These are phyloP conservation scores for Aegilops bicornis DNA, from an alignment of 176 grass and related monocot species.

Conservation along the genomic window DNA sequence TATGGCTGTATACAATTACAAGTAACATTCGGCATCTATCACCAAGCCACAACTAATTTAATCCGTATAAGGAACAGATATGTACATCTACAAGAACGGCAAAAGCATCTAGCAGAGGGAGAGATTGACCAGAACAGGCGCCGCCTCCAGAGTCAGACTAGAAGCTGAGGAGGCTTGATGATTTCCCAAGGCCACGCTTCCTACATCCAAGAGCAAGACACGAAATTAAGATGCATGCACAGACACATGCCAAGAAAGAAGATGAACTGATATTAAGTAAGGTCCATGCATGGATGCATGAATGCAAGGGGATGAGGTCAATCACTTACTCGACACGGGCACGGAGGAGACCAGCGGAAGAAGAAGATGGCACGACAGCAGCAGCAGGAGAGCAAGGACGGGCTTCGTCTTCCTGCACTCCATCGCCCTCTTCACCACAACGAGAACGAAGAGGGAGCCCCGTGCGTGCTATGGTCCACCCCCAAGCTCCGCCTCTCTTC, in stretches of 20 bases:
- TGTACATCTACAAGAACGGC: background rate
- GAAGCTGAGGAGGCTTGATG: background rate
- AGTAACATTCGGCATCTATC: background rate
- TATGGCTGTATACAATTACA: no score
- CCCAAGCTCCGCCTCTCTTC: background rate
- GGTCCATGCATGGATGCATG: background rate
- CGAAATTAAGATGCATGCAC: no score
- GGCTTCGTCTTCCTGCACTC: conserved; percentile 13
- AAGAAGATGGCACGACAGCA: conserved; percentile 44
- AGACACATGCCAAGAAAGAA: background rate
- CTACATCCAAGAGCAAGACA: background rate
- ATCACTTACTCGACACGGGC: conserved; percentile 60
- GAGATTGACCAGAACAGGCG: conserved; percentile 38
- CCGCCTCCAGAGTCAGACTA: background rate
- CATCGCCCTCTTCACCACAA: background rate
- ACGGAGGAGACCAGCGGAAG: conserved; percentile 45
- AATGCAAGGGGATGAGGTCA: background rate
- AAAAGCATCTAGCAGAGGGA: background rate
- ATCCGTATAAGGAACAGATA: background rate
- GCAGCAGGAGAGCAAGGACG: conserved; percentile 5
- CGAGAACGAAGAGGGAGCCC: background rate
- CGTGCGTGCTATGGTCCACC: background rate
- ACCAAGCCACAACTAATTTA: background rate
- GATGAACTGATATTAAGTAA: background rate
- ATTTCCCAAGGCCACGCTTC: conserved; percentile 52